Evolutionary conservation across 1,139 yeast species (phyloP), one percentile per base, ranked within the genome.

Genomic region (Yamadazyma sp.): DNA sequence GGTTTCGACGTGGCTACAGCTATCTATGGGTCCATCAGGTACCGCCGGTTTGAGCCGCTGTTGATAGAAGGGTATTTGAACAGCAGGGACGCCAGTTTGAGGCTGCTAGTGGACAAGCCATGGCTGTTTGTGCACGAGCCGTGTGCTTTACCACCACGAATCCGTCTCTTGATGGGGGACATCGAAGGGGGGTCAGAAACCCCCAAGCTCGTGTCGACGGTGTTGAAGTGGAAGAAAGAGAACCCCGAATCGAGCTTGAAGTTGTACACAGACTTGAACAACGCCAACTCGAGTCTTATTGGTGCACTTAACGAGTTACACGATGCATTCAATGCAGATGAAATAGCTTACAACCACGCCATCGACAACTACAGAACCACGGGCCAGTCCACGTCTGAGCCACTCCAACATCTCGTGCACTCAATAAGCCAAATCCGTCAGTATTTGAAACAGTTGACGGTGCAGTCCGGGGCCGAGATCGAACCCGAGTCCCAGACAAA

Each of bases 1-100:
- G 98, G 98, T 0, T 92, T 92, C 59, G 98, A 92, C 57, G 95
- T 94, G 31, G 98, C 96, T 0, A 83, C 98, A 7, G 98, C 98
- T 0, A 83, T 87, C 0, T 92, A 75, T 61, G 98, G 98, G 2
- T 86, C 96, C 0, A 85, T 91, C 34, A 73, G 81, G 5, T 92
- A 92, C 60, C 73, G 77, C 29, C 69, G 98, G 45, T 92, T 92
- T 54, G 64, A 66, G 7, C 87, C 89, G 0, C 53, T 48, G 9
- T 49, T 81, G 25, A 75, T 85, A 30, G 66, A 72, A 31, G 55
- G 59, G 2, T 58, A 81, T 23, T 54, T 73, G 27, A 67, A 66
- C 12, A 47, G 45, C 1, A 41, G 40, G 4, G 38, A 30, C 8
- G 4, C 23, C 4, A 33, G 45, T 20, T 57, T 85, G 35, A 46